Evolutionary conservation across 2,329 filamentous ascomycete genomes (phyloP).

Genomic region (Aspergillus transmontanensis): DNA sequence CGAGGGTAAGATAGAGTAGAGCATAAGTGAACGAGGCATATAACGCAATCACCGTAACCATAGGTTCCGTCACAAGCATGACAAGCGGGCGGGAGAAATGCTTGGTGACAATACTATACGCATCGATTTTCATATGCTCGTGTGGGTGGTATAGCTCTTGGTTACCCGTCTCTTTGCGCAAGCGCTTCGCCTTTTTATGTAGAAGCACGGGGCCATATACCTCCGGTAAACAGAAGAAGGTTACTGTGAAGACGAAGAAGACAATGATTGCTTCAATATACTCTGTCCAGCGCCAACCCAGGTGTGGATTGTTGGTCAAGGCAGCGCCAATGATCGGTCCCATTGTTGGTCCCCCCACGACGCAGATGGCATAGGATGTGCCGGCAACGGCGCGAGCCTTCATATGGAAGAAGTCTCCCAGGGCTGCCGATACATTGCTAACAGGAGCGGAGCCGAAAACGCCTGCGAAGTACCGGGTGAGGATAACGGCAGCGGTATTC

Average conservation of each 20-base stretch:
- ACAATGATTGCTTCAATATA: constrained; percentile 48
- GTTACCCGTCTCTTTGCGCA: constrained; percentile 46
- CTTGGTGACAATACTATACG: constrained; percentile 46
- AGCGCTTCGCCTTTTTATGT: constrained; percentile 39
- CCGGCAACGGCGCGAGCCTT: constrained; percentile 43
- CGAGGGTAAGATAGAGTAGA: constrained; percentile 51
- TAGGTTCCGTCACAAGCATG: constrained; percentile 53
- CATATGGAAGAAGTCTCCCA: constrained; percentile 48
- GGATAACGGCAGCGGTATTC: constrained; percentile 39
- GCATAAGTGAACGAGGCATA: constrained; percentile 52
- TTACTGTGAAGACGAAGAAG: constrained; percentile 27
- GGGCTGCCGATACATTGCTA: constrained; percentile 45
- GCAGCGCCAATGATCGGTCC: constrained; percentile 48
- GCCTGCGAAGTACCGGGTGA: constrained; percentile 50
- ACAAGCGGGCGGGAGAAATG: constrained; percentile 44
- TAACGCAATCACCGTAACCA: constrained; percentile 49
- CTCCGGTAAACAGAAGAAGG: constrained; percentile 40
- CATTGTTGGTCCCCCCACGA: constrained; percentile 45
- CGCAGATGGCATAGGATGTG: constrained; percentile 42
- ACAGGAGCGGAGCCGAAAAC: constrained; percentile 49
- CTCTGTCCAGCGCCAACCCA: constrained; percentile 36
- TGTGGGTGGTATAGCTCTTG: constrained; percentile 48
- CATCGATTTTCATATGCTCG: constrained; percentile 45
- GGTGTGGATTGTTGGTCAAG: constrained; percentile 31
- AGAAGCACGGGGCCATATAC: constrained; percentile 45